Percentiles rank a stretch among this genome's conserved stretches.
Evolutionary conservation across 768 basidiomycete genomes (phyloP).

Genomic region (Hemileccinum rubropunctum): DNA sequence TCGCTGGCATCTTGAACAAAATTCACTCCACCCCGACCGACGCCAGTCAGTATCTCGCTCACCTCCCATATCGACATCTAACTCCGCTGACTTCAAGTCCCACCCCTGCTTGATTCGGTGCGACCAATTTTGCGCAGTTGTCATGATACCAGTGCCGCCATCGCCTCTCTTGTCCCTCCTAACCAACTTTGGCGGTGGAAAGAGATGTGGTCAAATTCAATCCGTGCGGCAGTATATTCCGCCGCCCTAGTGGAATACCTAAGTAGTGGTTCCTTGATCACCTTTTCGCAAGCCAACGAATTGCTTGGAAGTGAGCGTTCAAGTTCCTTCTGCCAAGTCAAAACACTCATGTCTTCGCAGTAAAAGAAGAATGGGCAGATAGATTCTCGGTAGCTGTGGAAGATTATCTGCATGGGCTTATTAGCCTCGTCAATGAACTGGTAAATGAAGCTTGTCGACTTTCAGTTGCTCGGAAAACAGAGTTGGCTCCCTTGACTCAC

Average conservation of each 20-base stretch:
- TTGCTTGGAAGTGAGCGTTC: slow-evolving; percentile 66
- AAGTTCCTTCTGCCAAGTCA: slow-evolving; percentile 5
- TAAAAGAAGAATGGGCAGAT: slow-evolving; percentile 68
- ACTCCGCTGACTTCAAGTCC: slow-evolving; percentile 42
- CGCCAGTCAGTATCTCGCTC: slow-evolving; percentile 44
- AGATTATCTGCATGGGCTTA: slow-evolving; percentile 80
- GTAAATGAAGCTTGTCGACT: slow-evolving; percentile 39
- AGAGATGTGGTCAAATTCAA: slow-evolving; percentile 74
- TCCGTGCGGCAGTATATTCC: slow-evolving; percentile 65
- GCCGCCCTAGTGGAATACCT: slow-evolving; percentile 68
- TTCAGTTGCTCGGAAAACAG: neutral
- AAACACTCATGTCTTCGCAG: slow-evolving; percentile 35
- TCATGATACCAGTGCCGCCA: slow-evolving; percentile 42
- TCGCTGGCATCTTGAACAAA: slow-evolving; percentile 75
- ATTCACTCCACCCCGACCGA: slow-evolving; percentile 71
- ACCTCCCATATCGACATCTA: slow-evolving; percentile 8
- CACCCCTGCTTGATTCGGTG: slow-evolving; percentile 54
- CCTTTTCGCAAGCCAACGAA: slow-evolving; percentile 49
- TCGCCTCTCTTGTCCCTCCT: slow-evolving; percentile 61
- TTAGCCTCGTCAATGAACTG: slow-evolving; percentile 76
- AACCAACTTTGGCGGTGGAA: slow-evolving; percentile 85
- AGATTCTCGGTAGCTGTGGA: slow-evolving; percentile 62
- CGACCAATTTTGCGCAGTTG: slow-evolving; percentile 57
- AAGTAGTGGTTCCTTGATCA: slow-evolving; percentile 52
- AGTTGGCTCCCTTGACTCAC: slow-evolving; percentile 6